Evolutionary conservation across 108 stramenopile species (phyloP).

Genomic region (Chaetoceros muelleri): DNA sequence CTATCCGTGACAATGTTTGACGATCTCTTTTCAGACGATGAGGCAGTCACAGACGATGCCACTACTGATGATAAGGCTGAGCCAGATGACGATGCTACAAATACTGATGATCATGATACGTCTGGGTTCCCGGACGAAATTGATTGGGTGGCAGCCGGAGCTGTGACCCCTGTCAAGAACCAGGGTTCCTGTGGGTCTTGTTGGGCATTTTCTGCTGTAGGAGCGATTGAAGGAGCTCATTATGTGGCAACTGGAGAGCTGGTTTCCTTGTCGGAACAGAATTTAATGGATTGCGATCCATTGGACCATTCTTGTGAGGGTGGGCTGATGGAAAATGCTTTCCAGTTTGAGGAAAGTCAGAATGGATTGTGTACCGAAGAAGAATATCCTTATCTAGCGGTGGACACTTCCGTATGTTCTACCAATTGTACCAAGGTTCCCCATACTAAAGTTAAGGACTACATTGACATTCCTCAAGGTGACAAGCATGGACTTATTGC

Average conservation of each 20-base stretch:
- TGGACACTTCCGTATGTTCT: slow-evolving; percentile 43
- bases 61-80: background rate
- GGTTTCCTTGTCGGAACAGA: slow-evolving; percentile 81
- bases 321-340: slow-evolving; percentile 94
- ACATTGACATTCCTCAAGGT: slow-evolving; percentile 69
- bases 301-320: slow-evolving; percentile 86
- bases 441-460: slow-evolving; percentile 56
- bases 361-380: slow-evolving; percentile 82
- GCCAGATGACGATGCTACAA: background rate
- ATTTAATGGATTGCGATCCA: slow-evolving; percentile 90
- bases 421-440: slow-evolving; percentile 61
- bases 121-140: slow-evolving; percentile 44
- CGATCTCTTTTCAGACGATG: background rate
- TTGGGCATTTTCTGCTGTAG: slow-evolving; percentile 95
- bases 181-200: slow-evolving; percentile 90
- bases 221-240: slow-evolving; percentile 87
- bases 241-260: slow-evolving; percentile 80
- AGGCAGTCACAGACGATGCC: background rate
- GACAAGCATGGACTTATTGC: slow-evolving; percentile 59
- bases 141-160: slow-evolving; percentile 78
- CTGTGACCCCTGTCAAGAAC: slow-evolving; percentile 86
- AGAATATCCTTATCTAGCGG: slow-evolving; percentile 83
- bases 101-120: slow-evolving; percentile 8
- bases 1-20: background rate
- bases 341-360: slow-evolving; percentile 71